A percentile compares a stretch with the other conserved stretches of the same genome.
phyloP scores from a whole-genome alignment of 257 asterid genomes.

The Datura wrightii region DNA sequence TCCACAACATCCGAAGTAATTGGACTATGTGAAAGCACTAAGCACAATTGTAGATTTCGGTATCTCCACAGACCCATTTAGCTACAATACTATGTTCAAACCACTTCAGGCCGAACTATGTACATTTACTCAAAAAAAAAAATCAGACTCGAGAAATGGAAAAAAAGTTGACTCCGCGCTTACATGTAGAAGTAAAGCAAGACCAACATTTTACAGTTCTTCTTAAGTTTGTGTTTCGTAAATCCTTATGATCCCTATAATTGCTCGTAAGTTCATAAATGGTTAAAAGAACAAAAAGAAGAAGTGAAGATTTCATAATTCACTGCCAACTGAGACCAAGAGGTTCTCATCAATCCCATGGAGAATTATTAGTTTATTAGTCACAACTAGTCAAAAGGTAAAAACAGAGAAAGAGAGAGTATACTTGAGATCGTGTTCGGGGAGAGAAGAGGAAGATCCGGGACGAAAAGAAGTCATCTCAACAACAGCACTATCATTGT shows the following conservation, averaged over 20 bases:
- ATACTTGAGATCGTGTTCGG: slow-evolving; percentile 53
- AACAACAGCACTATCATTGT: slow-evolving; percentile 59
- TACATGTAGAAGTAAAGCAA: background rate
- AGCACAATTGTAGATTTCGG: background rate
- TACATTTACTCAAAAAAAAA: background rate
- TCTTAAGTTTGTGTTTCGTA: background rate
- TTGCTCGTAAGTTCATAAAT: background rate
- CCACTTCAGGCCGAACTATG: background rate
- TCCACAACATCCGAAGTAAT: background rate
- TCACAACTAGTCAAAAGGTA: slow-evolving; percentile 14
- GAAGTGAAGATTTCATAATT: background rate
- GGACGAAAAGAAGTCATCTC: slow-evolving; percentile 76
- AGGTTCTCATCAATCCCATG: background rate
- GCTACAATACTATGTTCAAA: background rate
- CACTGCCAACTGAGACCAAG: background rate
- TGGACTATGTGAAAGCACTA: background rate
- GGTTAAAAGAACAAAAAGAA: background rate
- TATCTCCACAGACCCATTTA: background rate
- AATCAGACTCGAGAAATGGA: background rate
- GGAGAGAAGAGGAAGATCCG: slow-evolving; percentile 48
- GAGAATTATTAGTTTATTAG: background rate
- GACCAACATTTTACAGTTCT: background rate
- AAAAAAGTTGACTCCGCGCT: background rate
- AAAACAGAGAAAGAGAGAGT: slow-evolving; percentile 21
- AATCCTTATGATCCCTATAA: background rate